Percentiles rank a stretch among this genome's conserved stretches.
These are phyloP conservation scores for Clavulina sp. DNA, from an alignment of 768 basidiomycete genomes.

Conservation along the genomic window DNA sequence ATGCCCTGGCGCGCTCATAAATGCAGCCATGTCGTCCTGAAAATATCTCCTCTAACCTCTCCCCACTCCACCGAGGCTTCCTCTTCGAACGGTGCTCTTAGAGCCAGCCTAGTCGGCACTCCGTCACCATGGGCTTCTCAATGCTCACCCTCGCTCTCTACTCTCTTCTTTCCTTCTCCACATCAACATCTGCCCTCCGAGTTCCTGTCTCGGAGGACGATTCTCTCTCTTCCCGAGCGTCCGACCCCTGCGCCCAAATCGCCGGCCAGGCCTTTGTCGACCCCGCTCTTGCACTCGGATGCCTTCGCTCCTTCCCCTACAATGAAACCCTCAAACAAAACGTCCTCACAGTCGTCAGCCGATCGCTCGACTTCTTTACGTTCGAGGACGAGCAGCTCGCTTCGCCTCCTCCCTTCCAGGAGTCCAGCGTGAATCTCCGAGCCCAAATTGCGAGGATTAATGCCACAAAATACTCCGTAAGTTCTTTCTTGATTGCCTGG, in stretches of 20 bases:
- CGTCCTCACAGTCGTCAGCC: conserved; percentile 29
- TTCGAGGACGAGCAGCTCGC: conserved; percentile 35
- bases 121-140: no score
- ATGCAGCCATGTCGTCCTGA: no score
- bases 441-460: conserved; percentile 32
- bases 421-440: conserved; percentile 31
- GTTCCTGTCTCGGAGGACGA: no score
- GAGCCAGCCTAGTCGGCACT: no score
- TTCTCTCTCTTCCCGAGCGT: no score
- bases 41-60: no score
- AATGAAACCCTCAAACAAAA: conserved; percentile 39
- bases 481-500: not conserved
- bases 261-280: conserved; percentile 22
- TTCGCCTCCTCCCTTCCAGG: conserved; percentile 35
- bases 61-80: no score
- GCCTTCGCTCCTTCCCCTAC: conserved; percentile 39
- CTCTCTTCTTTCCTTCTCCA: no score
- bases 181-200: no score
- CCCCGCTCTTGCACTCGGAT: conserved; percentile 39
- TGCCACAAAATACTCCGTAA: conserved; percentile 29
- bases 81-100: no score
- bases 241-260: conserved; percentile 6
- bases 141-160: no score
- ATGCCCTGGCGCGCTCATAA: no score
- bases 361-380: conserved; percentile 32